Base-by-base conservation (phyloP, 2,329 filamentous ascomycete species). In the Cercospora canescens region DNA sequence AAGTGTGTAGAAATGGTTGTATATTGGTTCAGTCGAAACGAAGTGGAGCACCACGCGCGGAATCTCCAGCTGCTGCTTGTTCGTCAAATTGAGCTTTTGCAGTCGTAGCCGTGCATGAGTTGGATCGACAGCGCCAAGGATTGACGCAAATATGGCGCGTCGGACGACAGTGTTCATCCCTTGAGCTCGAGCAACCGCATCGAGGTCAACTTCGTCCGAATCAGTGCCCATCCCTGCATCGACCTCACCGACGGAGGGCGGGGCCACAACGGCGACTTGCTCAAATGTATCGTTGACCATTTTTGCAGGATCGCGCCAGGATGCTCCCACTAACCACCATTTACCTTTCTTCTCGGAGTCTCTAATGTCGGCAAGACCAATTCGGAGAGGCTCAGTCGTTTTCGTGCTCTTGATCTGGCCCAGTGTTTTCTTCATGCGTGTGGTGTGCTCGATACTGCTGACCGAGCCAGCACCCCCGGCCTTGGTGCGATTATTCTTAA, bases 321-420 rank as follows among this genome's bases (percentile, higher is more conserved):
- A 97, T n/a, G 95, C 94, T 60, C 95, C 95, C 5, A 98, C 92
- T 21, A 98, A 87, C 95, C 95, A 99, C 95, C 95, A 99, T 81
- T 97, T 97, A 0, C 95, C 95, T 76, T 90, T 91, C 76, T 91
- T 94, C 45, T 94, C 91, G 0, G 90, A 90, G 68, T 94, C 88
- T 69, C 88, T 88, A 60, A 99, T 92, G 74, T 99, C 95, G 39
- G 86, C 84, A 4, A 97, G 84, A 11, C 91, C 89, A 64, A 97
- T 89, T 8, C 92, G 88, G 66, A 99, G 84, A 4, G 95, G 93
- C 67, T 96, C 92, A 3, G 87, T 90, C 7, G 90, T 89, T 70
- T 92, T 93, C 65, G 65, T 37, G 11, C 82, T 79, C 75, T 92
- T 95, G 39, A 99, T 81, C 4, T 90, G 88, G 2, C 93, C 92